Percentiles rank a stretch among this genome's conserved stretches.
Conservation (phyloP, 768 basidiomycete genomes). For the Hebeloma cylindrosporum region DNA sequence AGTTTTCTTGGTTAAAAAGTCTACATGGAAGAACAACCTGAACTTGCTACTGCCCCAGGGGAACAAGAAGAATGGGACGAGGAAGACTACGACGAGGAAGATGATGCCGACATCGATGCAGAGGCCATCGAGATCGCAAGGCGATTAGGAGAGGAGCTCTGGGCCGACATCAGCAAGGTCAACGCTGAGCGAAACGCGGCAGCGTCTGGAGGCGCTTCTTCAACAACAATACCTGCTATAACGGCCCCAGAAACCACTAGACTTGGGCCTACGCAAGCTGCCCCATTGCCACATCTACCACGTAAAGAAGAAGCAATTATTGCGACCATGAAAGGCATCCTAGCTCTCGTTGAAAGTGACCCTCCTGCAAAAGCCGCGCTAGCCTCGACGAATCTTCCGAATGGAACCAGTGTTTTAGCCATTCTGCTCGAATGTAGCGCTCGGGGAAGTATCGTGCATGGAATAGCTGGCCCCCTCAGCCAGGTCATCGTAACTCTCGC, state of each 20-base stretch:
- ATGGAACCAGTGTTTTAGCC: conserved; percentile 54
- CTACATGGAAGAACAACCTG: conserved; percentile 5
- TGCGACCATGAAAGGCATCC: conserved; percentile 63
- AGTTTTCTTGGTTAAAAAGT: too few relatives aligned
- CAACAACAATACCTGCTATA: conserved; percentile 5
- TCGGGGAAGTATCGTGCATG: conserved; percentile 49
- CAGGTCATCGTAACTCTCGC: conserved; percentile 65
- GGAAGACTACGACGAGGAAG: conserved; percentile 54
- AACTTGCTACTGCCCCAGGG: not conserved
- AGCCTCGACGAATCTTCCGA: conserved; percentile 49
- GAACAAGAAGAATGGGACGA: conserved; percentile 38
- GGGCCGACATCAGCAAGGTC: conserved; percentile 72
- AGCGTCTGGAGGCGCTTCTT: conserved; percentile 1
- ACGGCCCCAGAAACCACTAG: not conserved
- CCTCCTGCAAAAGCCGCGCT: conserved; percentile 55
- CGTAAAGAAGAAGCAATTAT: conserved; percentile 58
- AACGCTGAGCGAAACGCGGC: conserved; percentile 40
- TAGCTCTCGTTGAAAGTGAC: conserved; percentile 58
- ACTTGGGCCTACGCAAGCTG: not conserved
- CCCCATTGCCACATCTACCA: conserved; percentile 9
- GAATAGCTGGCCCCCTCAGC: conserved; percentile 55
- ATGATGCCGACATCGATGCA: conserved; percentile 62
- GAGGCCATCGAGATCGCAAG: conserved; percentile 76
- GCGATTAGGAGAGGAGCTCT: conserved; percentile 71
- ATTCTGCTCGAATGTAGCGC: conserved; percentile 51